phyloP scores from a whole-genome alignment of 805 yeast species.

The Yamadazyma sp. region DNA sequence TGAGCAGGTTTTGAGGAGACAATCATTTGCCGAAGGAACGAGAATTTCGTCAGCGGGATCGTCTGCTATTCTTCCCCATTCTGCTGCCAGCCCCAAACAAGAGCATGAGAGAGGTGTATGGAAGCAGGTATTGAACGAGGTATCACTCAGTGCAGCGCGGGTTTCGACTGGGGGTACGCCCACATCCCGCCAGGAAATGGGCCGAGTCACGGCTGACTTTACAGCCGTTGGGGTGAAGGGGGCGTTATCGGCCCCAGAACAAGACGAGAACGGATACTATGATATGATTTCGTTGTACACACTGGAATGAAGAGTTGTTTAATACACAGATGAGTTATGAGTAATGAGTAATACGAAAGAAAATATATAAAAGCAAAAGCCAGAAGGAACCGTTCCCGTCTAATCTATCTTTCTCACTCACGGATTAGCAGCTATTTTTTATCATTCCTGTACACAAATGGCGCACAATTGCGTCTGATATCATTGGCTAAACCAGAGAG shows the following conservation, averaged over 20 bases:
- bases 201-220: conserved; percentile 28
- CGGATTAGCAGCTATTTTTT: no score
- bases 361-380: no score
- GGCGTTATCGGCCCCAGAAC: background rate
- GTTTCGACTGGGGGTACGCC: conserved; percentile 34
- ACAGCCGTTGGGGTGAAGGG: background rate
- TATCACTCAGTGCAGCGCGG: conserved; percentile 37
- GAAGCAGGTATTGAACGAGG: conserved; percentile 33
- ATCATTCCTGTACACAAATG: conserved; percentile 4
- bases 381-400: no score
- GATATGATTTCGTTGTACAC: conserved; percentile 2
- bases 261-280: conserved; percentile 1
- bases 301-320: no score
- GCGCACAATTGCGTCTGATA: conserved; percentile 15
- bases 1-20: conserved; percentile 8
- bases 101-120: conserved; percentile 19
- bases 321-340: no score
- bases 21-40: conserved; percentile 12
- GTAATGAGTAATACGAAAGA: no score
- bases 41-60: conserved; percentile 1
- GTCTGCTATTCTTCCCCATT: background rate
- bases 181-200: conserved; percentile 20
- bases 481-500: conserved; percentile 17
- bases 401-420: no score
- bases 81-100: background rate